Base-by-base conservation (phyloP, 1,284 basidiomycete species). In the Schizophyllum amplum region DNA sequence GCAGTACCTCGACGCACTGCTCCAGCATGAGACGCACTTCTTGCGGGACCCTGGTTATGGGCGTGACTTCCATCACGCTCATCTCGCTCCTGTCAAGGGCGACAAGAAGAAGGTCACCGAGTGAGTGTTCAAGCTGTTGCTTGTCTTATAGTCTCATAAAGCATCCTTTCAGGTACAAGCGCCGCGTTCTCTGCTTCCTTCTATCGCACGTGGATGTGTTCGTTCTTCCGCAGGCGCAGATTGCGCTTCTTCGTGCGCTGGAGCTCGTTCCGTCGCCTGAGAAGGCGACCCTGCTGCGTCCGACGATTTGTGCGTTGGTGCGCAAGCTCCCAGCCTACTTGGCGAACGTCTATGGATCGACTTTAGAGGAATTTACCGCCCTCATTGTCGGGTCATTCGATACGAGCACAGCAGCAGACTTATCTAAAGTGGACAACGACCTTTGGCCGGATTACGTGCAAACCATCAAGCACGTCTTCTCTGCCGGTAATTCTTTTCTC, bases 171-270 rank as follows among this genome's bases (percentile, higher is more conserved):
- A 92, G 89, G 56, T 86, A 88, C 70, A 92, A 87, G 65, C 82
- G 85, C 60, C 81, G 84, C 11, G 74, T 94, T 51, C 67, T 93
- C 42, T 92, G 87, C 67, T 96, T 82, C 71, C 69, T 98, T 1
- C 71, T 92, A 15, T 96, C 94, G 1, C 96, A 98, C 68, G 77
- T 88, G 53, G 77, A 82, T 42, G 81, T 82, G 4, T 83, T 90
- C 66, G 72, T 76, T 4, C 68, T 81, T 5, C 68, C 79, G 4
- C 59, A 66, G 0, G 76, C 81, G 33, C 83, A 84, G 56, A 68
- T 82, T 13, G 69, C 73, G 6, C 70, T 98, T 1, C 74, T 98
- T 23, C 72, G 71, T 47, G 77, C 81, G 22, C 67, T 94, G 5
- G 73, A 75, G 50, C 73, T 74, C 7, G 78, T 94, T n/a, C 73